Percentiles rank a stretch among this genome's conserved stretches.
Conservation (phyloP, 1,284 basidiomycete species). For the Sanghuangporus weigelae region DNA sequence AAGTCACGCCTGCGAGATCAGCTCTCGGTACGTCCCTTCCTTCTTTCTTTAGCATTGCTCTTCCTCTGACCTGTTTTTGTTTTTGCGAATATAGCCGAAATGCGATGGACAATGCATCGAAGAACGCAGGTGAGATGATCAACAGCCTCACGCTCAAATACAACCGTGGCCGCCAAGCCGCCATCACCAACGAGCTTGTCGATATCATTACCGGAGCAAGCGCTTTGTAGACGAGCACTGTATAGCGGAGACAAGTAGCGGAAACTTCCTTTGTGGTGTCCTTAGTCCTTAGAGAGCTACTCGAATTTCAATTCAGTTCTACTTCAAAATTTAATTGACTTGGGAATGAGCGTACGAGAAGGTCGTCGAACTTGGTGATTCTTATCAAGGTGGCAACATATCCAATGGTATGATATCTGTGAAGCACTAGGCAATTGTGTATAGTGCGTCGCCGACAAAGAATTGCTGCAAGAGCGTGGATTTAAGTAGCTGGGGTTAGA, state of each 20-base stretch:
- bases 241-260: neutral
- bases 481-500: no score
- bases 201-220: constrained; percentile 78
- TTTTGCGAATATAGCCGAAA: constrained; percentile 75
- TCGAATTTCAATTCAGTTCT: neutral
- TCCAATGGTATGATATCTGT: neutral
- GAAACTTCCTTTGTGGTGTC: neutral
- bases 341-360: neutral
- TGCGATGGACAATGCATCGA: constrained; percentile 99
- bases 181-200: constrained; percentile 94
- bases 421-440: no score
- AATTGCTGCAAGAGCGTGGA: no score
- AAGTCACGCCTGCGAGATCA: constrained; percentile 93
- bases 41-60: constrained; percentile 11
- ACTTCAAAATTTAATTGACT: neutral
- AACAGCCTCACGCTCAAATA: constrained; percentile 84
- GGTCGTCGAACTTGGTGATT: neutral
- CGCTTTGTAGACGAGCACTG: constrained; percentile 1
- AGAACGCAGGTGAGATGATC: constrained; percentile 97
- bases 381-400: neutral
- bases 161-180: constrained; percentile 99
- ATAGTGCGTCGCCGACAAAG: no score
- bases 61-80: constrained; percentile 15
- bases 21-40: constrained; percentile 56
- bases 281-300: neutral